Conservation (phyloP, 2,329 filamentous ascomycete species). For the Ceratocystis albifundus region DNA sequence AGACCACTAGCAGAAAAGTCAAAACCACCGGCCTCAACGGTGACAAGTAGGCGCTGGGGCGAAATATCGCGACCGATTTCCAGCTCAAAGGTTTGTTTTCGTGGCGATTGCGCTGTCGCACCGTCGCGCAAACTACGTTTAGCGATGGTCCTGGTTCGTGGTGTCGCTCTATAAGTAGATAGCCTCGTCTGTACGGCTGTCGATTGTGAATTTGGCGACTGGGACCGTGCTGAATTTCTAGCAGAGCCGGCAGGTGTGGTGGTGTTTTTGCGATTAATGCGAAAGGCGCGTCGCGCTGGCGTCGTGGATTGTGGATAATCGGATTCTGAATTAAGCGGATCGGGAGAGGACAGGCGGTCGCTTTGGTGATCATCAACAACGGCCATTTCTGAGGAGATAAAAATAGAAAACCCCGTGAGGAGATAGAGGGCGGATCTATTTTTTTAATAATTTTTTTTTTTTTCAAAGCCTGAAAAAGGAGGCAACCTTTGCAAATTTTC, state of each 20-base stretch:
- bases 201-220: background rate
- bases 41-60: constrained; percentile 44
- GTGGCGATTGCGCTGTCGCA: constrained; percentile 35
- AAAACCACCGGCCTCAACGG: constrained; percentile 41
- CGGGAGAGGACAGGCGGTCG: constrained; percentile 19
- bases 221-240: background rate
- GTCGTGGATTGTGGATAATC: constrained; percentile 10
- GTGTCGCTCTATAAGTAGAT: no score
- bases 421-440: background rate
- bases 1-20: constrained; percentile 29
- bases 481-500: background rate
- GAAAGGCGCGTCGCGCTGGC: constrained; percentile 17
- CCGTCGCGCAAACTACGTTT: background rate
- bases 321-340: constrained; percentile 22
- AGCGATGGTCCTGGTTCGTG: background rate
- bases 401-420: background rate
- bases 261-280: background rate
- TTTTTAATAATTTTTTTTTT: background rate
- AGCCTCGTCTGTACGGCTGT: background rate
- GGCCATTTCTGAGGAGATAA: background rate
- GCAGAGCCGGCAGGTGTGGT: background rate
- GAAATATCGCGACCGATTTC: constrained; percentile 41
- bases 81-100: constrained; percentile 47
- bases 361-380: background rate
- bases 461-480: constrained; percentile 6